Conservation (phyloP, 2,329 filamentous ascomycete species). For the Stylonectria norvegica region DNA sequence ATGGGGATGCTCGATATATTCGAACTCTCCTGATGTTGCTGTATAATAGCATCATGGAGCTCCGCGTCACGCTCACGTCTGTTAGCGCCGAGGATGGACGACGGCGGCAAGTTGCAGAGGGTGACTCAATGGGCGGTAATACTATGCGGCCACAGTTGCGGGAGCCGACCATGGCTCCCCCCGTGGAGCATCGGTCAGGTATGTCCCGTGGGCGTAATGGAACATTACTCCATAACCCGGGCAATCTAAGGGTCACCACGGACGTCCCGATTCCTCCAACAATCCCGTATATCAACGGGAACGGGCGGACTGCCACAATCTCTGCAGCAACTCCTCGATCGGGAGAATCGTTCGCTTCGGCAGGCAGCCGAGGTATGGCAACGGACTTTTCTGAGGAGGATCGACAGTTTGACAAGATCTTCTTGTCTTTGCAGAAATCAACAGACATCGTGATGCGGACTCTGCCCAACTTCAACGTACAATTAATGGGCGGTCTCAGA, state of each 20-base stretch:
- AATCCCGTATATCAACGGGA: constrained; percentile 47
- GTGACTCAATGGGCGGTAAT: constrained; percentile 34
- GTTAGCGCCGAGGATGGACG: constrained; percentile 26
- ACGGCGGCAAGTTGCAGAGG: constrained; percentile 11
- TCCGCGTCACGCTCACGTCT: constrained; percentile 52
- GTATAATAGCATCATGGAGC: constrained; percentile 66
- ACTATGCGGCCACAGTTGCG: constrained; percentile 50
- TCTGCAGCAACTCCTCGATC: constrained; percentile 72
- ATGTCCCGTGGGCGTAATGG: constrained; percentile 33
- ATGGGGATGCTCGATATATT: constrained; percentile 64
- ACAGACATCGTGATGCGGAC: constrained; percentile 70
- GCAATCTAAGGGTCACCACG: constrained; percentile 54
- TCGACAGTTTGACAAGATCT: constrained; percentile 77
- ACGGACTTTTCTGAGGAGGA: constrained; percentile 73
- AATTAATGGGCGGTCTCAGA: constrained; percentile 63
- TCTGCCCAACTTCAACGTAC: constrained; percentile 65
- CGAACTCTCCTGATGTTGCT: constrained; percentile 60
- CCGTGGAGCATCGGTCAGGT: constrained; percentile 45
- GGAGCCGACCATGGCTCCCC: constrained; percentile 53
- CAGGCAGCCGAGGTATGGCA: constrained; percentile 43
- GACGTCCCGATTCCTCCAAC: constrained; percentile 44
- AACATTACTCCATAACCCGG: constrained; percentile 46
- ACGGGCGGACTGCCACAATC: constrained; percentile 48
- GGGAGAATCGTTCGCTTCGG: constrained; percentile 72
- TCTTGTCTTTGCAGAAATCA: constrained; percentile 68